Conservation (phyloP, 345 rosid species). For the Jatropha curcas region DNA sequence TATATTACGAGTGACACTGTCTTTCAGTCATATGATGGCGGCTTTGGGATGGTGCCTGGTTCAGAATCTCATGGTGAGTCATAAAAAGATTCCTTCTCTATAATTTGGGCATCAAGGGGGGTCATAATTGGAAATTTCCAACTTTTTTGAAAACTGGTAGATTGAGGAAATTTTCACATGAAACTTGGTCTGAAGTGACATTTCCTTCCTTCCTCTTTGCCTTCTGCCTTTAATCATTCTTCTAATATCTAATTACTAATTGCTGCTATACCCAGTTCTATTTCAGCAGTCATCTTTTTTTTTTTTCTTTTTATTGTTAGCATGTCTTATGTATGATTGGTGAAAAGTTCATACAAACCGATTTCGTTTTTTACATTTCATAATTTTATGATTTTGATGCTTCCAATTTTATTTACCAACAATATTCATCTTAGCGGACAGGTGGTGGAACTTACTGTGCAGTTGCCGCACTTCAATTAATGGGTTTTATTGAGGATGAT, state of each 20-base stretch:
- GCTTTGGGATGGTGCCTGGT: constrained; percentile 92
- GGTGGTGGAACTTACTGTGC: constrained; percentile 98
- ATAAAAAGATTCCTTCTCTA: constrained; percentile 10
- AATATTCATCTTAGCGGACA: constrained; percentile 55
- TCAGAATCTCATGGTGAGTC: constrained; percentile 96
- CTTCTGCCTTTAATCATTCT: neutral
- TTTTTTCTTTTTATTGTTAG: neutral
- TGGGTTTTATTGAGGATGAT: constrained; percentile 80
- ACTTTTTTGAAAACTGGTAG: neutral
- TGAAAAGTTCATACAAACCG: neutral
- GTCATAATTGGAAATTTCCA: neutral
- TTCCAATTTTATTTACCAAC: constrained; percentile 36
- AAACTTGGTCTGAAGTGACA: neutral
- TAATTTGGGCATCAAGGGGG: neutral
- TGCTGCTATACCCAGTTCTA: neutral
- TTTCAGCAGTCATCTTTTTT: neutral
- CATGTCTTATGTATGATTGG: neutral
- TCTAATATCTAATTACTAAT: neutral
- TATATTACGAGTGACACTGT: constrained; percentile 17
- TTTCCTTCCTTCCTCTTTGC: neutral
- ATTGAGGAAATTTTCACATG: constrained; percentile 2
- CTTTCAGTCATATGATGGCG: constrained; percentile 93
- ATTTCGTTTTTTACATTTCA: neutral
- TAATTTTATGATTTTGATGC: neutral
- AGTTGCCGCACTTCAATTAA: constrained; percentile 76